phyloP scores from a whole-genome alignment of 2,329 filamentous ascomycete species.

The Aspergillus clavatus region DNA sequence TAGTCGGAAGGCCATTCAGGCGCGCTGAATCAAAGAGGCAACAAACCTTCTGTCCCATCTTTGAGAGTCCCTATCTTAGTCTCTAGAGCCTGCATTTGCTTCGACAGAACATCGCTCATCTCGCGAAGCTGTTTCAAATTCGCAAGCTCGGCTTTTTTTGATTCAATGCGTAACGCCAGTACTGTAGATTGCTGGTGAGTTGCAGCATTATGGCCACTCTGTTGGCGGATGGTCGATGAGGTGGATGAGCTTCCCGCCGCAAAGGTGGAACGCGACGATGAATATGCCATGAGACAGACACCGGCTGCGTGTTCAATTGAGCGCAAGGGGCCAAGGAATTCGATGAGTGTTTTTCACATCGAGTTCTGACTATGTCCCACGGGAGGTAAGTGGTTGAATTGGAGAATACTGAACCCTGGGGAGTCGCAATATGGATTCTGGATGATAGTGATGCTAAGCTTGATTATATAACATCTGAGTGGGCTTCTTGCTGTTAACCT shows the following conservation, averaged over 20 bases:
- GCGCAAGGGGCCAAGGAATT: too few species aligned
- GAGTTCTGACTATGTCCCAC: too few species aligned
- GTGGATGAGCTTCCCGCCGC: conserved; percentile 25
- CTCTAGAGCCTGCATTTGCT: conserved; percentile 60
- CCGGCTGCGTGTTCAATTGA: neutral
- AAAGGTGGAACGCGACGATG: conserved; percentile 32
- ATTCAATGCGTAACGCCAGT: conserved; percentile 57
- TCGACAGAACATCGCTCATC: conserved; percentile 56
- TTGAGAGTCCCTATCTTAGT: conserved; percentile 57
- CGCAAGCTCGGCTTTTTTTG: conserved; percentile 60
- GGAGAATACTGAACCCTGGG: too few species aligned
- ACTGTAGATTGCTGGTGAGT: conserved; percentile 50
- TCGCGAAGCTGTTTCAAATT: conserved; percentile 59
- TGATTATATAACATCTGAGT: conserved; percentile 1
- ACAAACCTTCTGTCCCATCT: conserved; percentile 56
- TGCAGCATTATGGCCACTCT: conserved; percentile 23
- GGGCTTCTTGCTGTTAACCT: too few species aligned
- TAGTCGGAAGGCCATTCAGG: too few species aligned
- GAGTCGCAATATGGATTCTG: too few species aligned
- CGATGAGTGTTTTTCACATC: too few species aligned
- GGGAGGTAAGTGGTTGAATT: too few species aligned
- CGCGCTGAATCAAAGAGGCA: neutral
- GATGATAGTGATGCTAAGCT: neutral
- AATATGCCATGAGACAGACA: conserved; percentile 39
- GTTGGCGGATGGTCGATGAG: conserved; percentile 28